Percentiles rank a stretch among this genome's conserved stretches.
Evolutionary conservation across 2,329 filamentous ascomycete genomes (phyloP).

Genomic region (Hypoxylon sp.): DNA sequence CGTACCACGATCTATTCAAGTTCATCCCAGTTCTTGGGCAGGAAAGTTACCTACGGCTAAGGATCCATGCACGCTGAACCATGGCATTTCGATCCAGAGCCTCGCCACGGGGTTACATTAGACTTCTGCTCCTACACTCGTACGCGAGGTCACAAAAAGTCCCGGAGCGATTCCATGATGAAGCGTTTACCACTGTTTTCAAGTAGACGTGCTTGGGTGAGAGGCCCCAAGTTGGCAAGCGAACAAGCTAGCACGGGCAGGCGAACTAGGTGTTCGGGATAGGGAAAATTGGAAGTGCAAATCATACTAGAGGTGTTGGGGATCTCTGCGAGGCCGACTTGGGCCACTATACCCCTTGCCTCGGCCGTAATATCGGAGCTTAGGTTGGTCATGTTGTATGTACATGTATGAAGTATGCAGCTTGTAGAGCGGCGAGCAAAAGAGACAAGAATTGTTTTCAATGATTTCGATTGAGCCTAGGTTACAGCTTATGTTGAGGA

Average conservation of each 20-base stretch:
- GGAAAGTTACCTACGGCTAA: neutral
- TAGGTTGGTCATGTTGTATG: slow-evolving; percentile 39
- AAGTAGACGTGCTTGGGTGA: slow-evolving; percentile 24
- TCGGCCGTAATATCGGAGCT: slow-evolving; percentile 33
- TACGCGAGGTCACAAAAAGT: slow-evolving; percentile 7
- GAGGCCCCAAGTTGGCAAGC: slow-evolving; percentile 23
- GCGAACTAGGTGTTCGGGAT: slow-evolving; percentile 38
- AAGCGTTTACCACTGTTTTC: slow-evolving; percentile 17
- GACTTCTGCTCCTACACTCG: slow-evolving; percentile 1
- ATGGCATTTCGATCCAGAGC: slow-evolving; percentile 9
- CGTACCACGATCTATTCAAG: slow-evolving; percentile 23
- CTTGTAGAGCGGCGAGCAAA: slow-evolving; percentile 32
- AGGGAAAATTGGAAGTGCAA: slow-evolving; percentile 34
- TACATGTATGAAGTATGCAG: slow-evolving; percentile 37
- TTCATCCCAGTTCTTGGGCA: neutral
- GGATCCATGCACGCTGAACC: slow-evolving; percentile 15
- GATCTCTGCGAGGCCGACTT: slow-evolving; percentile 30
- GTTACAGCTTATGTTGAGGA: neutral
- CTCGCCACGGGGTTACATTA: neutral
- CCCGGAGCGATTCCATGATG: slow-evolving; percentile 16
- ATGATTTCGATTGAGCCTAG: slow-evolving; percentile 1
- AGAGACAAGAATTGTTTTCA: slow-evolving; percentile 20
- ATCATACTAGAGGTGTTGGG: slow-evolving; percentile 28
- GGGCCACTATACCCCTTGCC: slow-evolving; percentile 29
- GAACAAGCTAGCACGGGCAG: slow-evolving; percentile 12